These are phyloP conservation scores for Phytophthora pseudosyringae DNA, from an alignment of 352 stramenopile species.

Conservation along the genomic window DNA sequence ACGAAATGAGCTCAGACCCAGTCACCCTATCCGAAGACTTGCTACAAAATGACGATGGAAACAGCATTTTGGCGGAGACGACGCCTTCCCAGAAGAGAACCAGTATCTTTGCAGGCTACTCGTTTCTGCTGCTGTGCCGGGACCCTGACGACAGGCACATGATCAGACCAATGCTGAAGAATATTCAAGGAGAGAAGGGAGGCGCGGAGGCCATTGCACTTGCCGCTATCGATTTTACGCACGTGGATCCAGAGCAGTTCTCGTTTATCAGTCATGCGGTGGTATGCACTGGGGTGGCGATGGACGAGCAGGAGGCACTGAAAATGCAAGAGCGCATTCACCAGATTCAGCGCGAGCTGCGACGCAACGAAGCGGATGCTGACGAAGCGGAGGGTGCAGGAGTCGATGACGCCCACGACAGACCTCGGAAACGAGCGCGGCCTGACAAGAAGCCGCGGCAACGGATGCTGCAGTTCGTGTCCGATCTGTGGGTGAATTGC, in stretches of 20 bases:
- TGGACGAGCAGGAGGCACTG: slow-evolving; percentile 41
- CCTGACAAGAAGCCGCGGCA: slow-evolving; percentile 31
- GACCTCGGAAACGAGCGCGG: slow-evolving; percentile 25
- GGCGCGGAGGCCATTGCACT: slow-evolving; percentile 56
- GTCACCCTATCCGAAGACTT: slow-evolving; percentile 28
- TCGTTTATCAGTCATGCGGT: slow-evolving; percentile 72
- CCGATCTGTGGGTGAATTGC: slow-evolving; percentile 79
- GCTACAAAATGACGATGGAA: slow-evolving; percentile 19
- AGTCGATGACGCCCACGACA: slow-evolving; percentile 1
- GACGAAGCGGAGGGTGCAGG: slow-evolving; percentile 7
- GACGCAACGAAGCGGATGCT: not conserved
- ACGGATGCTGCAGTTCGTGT: slow-evolving; percentile 57
- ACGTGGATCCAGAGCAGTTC: slow-evolving; percentile 60
- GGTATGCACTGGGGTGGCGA: slow-evolving; percentile 54
- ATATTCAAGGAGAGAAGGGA: slow-evolving; percentile 38
- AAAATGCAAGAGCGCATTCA: slow-evolving; percentile 41
- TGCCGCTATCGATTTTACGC: slow-evolving; percentile 52
- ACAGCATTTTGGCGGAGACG: slow-evolving; percentile 18
- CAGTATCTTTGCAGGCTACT: slow-evolving; percentile 50
- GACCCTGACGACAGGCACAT: slow-evolving; percentile 53
- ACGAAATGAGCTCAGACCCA: slow-evolving; percentile 8
- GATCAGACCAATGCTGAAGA: slow-evolving; percentile 47
- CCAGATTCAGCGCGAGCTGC: slow-evolving; percentile 24
- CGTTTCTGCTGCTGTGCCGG: slow-evolving; percentile 67
- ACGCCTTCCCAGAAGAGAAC: slow-evolving; percentile 2